Base-by-base conservation (phyloP, 2,329 filamentous ascomycete genomes). In the Alternaria sp. region DNA sequence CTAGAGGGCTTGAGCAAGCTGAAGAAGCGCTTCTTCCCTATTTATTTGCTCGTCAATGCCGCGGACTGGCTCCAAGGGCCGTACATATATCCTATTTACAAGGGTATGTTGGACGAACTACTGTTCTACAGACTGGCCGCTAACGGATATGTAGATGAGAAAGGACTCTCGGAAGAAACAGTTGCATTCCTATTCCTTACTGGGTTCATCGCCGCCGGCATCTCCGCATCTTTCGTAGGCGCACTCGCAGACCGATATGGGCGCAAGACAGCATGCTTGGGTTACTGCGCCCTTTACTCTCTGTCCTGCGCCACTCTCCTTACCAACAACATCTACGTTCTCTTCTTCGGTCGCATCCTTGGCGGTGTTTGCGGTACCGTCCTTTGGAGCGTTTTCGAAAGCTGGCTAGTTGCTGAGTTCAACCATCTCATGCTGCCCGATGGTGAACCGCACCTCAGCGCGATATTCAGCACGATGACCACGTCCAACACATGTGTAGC, bases 391-490 rank as follows among this genome's bases (percentile, higher is more conserved):
- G 85, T 84, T 6, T 88, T 89, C 66, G 87, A 89, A 74, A 87
- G 85, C 68, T 89, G 87, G 87, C 86, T 89, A 81, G 84, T 89
- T 26, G 83, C 85, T 50, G 87, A 89, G 69, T 89, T 84, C 69
- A 84, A 86, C 53, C 78, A 80, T 45, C 77, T 83, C 45, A 80
- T 80, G 12, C 66, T 87, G 8, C 80, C 82, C 26, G 75, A 83
- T n/a, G 76, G 75, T 14, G 79, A 80, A 9, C 74, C 79, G 8
- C 82, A 82, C 44, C 79, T 89, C 28, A 83, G 83, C 58, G 77
- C 79, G 28, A 82, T 89, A 21, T 88, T 87, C 72, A 86, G 75
- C 62, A 85, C 87, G 61, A 89, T 86, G 75, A 84, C 85, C 53
- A 75, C 87, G 14, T 63, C 75, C 9, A 77, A 77, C 53, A 76